A percentile compares a stretch with the other conserved stretches of the same genome.
phyloP scores from a whole-genome alignment of 257 asterid genomes.

The Capsicum pubescens region DNA sequence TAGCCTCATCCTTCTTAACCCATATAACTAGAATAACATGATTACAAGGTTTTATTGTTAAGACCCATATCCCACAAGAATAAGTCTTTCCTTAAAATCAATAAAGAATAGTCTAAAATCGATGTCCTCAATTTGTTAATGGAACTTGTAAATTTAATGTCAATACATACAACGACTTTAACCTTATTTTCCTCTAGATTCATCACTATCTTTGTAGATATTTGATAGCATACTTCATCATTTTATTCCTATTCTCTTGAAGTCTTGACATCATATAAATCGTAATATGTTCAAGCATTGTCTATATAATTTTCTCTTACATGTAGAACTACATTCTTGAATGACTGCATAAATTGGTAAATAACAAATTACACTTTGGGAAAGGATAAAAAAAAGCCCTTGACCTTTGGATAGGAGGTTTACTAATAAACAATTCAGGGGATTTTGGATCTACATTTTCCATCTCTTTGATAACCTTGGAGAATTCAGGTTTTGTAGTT shows the following conservation, averaged over 20 bases:
- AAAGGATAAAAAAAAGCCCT: not conserved
- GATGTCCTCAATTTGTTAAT: no score
- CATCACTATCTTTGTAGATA: not conserved
- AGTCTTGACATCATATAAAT: not conserved
- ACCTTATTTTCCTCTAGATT: not conserved
- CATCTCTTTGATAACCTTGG: not conserved
- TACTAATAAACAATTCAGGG: not conserved
- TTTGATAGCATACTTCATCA: not conserved
- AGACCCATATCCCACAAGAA: no score
- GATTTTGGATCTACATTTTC: not conserved
- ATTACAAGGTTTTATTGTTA: no score
- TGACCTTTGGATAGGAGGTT: not conserved
- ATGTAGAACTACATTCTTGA: not conserved
- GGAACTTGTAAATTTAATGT: not conserved
- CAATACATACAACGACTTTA: not conserved
- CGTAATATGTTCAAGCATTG: not conserved
- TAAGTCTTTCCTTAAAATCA: no score
- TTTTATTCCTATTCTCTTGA: not conserved
- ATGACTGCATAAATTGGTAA: not conserved
- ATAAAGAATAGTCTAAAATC: no score
- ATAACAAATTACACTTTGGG: not conserved
- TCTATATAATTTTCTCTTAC: not conserved
- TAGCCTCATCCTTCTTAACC: no score
- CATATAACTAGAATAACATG: no score
- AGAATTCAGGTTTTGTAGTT: not conserved